Percentiles rank a stretch among this genome's conserved stretches.
These are phyloP conservation scores for Chrysoporthe cubensis DNA, from an alignment of 2,329 filamentous ascomycete species.

Conservation along the genomic window DNA sequence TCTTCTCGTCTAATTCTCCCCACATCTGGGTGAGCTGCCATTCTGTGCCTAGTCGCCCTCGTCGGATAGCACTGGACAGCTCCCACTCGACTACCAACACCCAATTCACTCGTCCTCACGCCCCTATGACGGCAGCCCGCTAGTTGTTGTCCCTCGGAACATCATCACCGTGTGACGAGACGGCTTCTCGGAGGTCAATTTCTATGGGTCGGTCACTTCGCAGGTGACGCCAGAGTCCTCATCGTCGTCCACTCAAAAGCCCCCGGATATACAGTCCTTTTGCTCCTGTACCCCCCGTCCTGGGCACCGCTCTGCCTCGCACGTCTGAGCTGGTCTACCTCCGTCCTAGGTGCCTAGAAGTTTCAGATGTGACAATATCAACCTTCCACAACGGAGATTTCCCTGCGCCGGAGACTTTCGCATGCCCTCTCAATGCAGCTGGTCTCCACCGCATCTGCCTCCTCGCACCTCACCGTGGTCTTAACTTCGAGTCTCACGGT, in stretches of 20 bases:
- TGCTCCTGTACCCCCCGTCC: constrained; percentile 14
- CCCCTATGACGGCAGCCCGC: neutral
- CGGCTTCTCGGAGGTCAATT: neutral
- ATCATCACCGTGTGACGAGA: neutral
- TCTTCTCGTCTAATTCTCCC: neutral
- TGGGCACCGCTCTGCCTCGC: constrained; percentile 17
- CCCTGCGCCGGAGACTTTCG: neutral
- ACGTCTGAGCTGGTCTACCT: constrained; percentile 19
- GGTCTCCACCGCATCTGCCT: constrained; percentile 15
- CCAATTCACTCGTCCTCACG: neutral
- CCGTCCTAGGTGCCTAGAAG: constrained; percentile 14
- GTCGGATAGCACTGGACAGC: neutral
- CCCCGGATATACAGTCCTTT: constrained; percentile 9
- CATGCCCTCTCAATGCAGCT: constrained; percentile 28
- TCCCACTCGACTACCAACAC: neutral
- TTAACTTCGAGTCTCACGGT: constrained; percentile 19
- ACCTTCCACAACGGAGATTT: neutral
- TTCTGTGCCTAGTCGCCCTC: neutral
- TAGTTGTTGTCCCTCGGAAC: neutral
- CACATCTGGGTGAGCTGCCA: neutral
- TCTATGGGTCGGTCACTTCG: neutral
- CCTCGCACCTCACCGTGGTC: constrained; percentile 23
- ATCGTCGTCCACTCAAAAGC: constrained; percentile 12
- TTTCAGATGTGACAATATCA: neutral
- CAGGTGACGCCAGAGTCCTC: constrained; percentile 9